Conservation (phyloP, 495 filamentous ascomycete species). For the Aspergillus baeticus region DNA sequence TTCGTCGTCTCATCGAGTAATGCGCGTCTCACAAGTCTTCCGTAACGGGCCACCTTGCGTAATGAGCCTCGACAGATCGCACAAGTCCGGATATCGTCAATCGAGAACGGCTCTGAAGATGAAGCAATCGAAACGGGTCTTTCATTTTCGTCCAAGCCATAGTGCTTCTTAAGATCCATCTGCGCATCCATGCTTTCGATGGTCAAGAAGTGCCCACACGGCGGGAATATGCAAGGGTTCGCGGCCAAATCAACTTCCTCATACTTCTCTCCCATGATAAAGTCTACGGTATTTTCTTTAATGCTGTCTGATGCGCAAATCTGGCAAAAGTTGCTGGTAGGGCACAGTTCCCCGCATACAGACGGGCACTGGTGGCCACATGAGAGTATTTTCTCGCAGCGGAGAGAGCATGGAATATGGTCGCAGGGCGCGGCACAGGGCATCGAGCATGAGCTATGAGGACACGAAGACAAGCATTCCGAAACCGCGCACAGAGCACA, state of each 20-base stretch:
- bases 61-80: constrained; percentile 64
- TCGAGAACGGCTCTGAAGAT: constrained; percentile 50
- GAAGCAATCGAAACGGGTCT: constrained; percentile 41
- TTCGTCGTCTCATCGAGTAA: constrained; percentile 67
- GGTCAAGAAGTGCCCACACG: constrained; percentile 51
- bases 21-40: constrained; percentile 61
- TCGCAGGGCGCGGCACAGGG: constrained; percentile 64
- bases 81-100: constrained; percentile 55
- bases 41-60: constrained; percentile 62
- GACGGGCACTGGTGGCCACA: constrained; percentile 73
- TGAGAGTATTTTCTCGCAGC: constrained; percentile 54
- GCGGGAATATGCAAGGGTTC: constrained; percentile 60
- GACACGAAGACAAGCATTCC: constrained; percentile 58
- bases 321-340: constrained; percentile 54
- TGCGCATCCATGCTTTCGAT: constrained; percentile 61
- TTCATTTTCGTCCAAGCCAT: constrained; percentile 45
- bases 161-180: constrained; percentile 60
- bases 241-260: constrained; percentile 55
- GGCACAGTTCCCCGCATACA: constrained; percentile 67
- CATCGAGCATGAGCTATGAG: constrained; percentile 58
- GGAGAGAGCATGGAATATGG: constrained; percentile 61
- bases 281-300: constrained; percentile 52
- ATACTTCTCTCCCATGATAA: constrained; percentile 49
- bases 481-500: constrained; percentile 63
- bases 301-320: constrained; percentile 45